A percentile compares a stretch with the other conserved stretches of the same genome.
Conservation (phyloP, 169 alveolate genomes). For the Eimeria brunetti region DNA sequence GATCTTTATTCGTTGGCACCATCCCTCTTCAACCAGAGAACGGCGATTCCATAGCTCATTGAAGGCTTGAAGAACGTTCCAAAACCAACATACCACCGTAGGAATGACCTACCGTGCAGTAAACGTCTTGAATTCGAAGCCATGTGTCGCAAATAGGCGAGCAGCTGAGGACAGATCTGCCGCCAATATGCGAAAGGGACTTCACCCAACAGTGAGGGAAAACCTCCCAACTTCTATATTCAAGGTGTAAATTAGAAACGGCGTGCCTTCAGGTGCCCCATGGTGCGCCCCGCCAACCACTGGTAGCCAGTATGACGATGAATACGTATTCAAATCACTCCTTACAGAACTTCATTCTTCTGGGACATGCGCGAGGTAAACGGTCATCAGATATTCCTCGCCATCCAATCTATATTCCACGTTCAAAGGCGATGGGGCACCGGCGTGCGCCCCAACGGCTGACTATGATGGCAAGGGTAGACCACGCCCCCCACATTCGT, state of each 20-base stretch:
- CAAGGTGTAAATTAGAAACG: not conserved
- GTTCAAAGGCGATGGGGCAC: constrained; percentile 32
- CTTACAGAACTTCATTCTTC: constrained; percentile 29
- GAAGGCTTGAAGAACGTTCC: constrained; percentile 55
- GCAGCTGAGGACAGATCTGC: constrained; percentile 21
- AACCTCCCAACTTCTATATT: not conserved
- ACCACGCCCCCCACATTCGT: not conserved
- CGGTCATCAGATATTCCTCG: not conserved
- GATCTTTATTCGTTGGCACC: not conserved
- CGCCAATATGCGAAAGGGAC: constrained; percentile 62
- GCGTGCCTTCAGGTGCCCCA: constrained; percentile 27
- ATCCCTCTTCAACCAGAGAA: not conserved
- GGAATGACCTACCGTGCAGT: not conserved
- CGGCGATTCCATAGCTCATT: constrained; percentile 5
- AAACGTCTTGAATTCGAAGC: not conserved
- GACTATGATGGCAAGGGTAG: constrained; percentile 49
- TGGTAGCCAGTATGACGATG: not conserved
- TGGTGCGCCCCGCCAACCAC: constrained; percentile 3
- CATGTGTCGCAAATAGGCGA: not conserved
- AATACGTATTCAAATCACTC: not conserved
- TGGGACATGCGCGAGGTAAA: constrained; percentile 42
- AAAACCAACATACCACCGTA: constrained; percentile 40
- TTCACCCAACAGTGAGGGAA: constrained; percentile 34
- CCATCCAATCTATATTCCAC: not conserved
- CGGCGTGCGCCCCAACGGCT: constrained; percentile 34